Conservation (phyloP, 179 eudicot genomes). For the Silene coronaria region DNA sequence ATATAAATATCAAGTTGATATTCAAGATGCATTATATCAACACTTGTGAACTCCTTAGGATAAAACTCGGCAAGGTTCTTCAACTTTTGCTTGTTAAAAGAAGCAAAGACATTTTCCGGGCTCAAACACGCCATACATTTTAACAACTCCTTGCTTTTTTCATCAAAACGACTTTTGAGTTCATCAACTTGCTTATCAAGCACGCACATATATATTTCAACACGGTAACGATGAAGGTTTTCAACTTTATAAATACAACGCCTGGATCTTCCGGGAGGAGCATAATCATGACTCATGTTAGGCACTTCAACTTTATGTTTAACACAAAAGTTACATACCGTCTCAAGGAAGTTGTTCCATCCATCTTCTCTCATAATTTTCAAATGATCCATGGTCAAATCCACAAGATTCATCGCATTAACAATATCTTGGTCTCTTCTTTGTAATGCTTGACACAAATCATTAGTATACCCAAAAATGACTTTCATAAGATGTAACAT, state of each 20-base stretch:
- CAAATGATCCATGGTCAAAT: no score
- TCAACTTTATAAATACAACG: no score
- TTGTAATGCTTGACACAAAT: neutral
- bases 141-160: neutral
- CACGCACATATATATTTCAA: no score
- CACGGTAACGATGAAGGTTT: no score
- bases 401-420: no score
- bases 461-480: neutral
- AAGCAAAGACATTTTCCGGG: neutral
- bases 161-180: neutral
- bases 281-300: no score
- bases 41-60: neutral
- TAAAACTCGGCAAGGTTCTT: neutral
- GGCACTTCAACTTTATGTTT: no score
- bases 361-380: no score
- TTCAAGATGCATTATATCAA: neutral
- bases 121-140: neutral
- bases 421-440: neutral
- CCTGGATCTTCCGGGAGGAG: no score
- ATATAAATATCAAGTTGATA: neutral
- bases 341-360: no score
- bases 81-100: neutral
- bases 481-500: neutral
- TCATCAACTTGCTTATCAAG: no score
- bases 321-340: no score